Conservation (phyloP, 148 eudicot genomes). For the Camellia granthamiana region DNA sequence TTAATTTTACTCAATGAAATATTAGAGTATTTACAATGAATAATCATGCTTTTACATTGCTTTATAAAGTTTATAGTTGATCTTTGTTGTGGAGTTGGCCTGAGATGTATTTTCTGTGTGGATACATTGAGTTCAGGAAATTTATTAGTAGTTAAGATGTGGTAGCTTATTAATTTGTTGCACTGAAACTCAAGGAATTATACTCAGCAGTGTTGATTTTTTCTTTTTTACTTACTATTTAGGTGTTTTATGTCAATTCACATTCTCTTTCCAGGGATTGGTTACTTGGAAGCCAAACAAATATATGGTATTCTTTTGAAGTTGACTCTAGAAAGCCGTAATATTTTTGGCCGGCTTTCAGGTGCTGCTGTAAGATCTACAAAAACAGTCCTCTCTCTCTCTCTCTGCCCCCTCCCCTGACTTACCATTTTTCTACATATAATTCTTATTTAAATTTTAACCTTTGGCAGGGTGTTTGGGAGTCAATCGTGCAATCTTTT, state of each 20-base stretch:
- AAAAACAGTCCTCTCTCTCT: slow-evolving; percentile 15
- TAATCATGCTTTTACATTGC: neutral
- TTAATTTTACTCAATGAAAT: neutral
- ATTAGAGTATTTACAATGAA: neutral
- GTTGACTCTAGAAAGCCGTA: slow-evolving; percentile 84
- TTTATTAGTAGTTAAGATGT: neutral
- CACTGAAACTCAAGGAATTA: neutral
- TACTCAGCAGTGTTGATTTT: neutral
- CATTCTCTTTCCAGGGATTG: slow-evolving; percentile 51
- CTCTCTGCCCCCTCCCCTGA: neutral
- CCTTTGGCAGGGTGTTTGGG: slow-evolving; percentile 80
- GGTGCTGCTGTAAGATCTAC: slow-evolving; percentile 80
- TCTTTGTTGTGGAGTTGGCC: neutral
- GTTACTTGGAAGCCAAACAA: slow-evolving; percentile 81
- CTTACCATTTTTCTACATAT: neutral
- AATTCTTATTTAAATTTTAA: neutral
- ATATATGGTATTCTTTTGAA: slow-evolving; percentile 70
- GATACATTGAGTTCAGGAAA: neutral
- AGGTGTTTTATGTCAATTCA: slow-evolving; percentile 1
- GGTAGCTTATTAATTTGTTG: slow-evolving; percentile 4
- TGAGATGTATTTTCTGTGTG: neutral
- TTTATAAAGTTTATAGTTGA: neutral
- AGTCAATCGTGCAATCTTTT: slow-evolving; percentile 75
- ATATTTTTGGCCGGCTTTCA: slow-evolving; percentile 95
- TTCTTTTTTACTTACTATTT: neutral